Conservation (phyloP, 768 basidiomycete species). For the Chalciporus chontae region DNA sequence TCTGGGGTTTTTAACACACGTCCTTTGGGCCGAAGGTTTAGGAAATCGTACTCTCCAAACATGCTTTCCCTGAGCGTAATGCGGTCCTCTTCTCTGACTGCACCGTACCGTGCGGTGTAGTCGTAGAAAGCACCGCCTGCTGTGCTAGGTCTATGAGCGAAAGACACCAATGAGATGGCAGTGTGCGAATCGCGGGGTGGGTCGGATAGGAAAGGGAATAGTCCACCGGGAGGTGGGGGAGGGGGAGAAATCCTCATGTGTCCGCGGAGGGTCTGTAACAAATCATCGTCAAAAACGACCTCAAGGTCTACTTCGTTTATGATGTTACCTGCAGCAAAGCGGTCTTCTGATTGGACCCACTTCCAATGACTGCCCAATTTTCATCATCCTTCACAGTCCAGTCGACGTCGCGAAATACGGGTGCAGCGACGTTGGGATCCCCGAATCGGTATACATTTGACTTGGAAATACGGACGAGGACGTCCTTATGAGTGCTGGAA, state of each 20-base stretch:
- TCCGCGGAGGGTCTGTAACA: conserved; percentile 58
- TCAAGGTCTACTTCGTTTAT: not conserved
- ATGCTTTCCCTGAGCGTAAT: conserved; percentile 72
- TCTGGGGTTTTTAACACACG: conserved; percentile 17
- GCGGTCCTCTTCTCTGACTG: conserved; percentile 80
- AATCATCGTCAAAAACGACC: not conserved
- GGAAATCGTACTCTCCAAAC: conserved; percentile 48
- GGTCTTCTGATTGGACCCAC: conserved; percentile 59
- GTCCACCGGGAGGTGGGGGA: conserved; percentile 57
- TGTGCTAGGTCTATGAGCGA: conserved; percentile 55
- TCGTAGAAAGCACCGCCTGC: conserved; percentile 81
- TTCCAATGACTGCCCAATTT: conserved; percentile 74
- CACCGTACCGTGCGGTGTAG: conserved; percentile 89
- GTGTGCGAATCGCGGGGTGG: conserved; percentile 45
- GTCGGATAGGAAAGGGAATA: conserved; percentile 70
- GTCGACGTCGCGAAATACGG: conserved; percentile 49
- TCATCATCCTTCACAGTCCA: conserved; percentile 63
- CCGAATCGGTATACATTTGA: conserved; percentile 60
- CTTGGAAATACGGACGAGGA: conserved; percentile 41
- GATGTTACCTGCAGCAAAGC: conserved; percentile 57
- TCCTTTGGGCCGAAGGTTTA: conserved; percentile 25
- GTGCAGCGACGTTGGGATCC: conserved; percentile 41
- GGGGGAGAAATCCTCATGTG: conserved; percentile 66
- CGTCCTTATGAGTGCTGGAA: not conserved
- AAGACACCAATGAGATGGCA: conserved; percentile 57